Evolutionary conservation across 306 rosid species (phyloP).

Genomic region (Delonix regia): DNA sequence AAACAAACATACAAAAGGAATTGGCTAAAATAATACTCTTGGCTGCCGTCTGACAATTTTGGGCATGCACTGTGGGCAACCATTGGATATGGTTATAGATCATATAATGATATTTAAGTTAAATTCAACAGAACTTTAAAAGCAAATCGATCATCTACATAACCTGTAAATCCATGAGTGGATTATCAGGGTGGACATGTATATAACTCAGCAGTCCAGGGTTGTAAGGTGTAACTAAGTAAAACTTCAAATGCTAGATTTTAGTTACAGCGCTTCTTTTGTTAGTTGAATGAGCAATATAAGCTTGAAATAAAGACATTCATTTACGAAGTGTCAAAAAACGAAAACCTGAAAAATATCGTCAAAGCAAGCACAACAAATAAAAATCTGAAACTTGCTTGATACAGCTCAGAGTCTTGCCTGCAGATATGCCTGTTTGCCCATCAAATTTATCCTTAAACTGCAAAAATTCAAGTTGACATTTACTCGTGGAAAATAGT

Average conservation of each 20-base stretch:
- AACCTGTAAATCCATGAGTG: background rate
- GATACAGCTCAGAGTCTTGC: slow-evolving; percentile 38
- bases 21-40: slow-evolving; percentile 15
- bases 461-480: slow-evolving; percentile 52
- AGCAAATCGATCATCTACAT: background rate
- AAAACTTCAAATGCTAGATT: background rate
- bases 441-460: slow-evolving; percentile 42
- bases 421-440: slow-evolving; percentile 47
- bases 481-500: slow-evolving; percentile 8
- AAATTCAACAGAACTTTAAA: background rate
- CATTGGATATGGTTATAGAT: background rate
- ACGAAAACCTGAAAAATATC: background rate
- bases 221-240: background rate
- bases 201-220: background rate
- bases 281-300: slow-evolving; percentile 13
- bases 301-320: background rate
- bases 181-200: background rate
- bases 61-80: background rate
- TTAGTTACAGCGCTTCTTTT: background rate
- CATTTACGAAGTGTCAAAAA: background rate
- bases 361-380: background rate
- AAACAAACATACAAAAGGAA: background rate
- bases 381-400: background rate
- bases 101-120: background rate
- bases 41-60: background rate